Conservation (phyloP, 2,329 filamentous ascomycete genomes). For the Diaporthe longicolla region DNA sequence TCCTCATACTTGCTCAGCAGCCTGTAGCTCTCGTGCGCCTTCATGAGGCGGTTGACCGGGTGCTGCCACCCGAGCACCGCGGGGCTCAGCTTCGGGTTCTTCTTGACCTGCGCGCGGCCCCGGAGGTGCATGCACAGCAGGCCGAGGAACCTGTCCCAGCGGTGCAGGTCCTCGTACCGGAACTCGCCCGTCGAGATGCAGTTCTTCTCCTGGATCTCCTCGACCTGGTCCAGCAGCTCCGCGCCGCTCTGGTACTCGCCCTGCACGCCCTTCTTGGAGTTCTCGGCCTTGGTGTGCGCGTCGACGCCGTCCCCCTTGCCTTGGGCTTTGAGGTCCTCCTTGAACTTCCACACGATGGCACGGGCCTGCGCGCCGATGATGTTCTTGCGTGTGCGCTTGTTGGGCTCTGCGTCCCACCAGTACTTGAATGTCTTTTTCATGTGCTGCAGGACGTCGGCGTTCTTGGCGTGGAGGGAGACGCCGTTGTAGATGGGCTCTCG, state of each 20-base stretch:
- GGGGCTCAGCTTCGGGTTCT: slow-evolving; percentile 7
- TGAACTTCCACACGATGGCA: slow-evolving; percentile 16
- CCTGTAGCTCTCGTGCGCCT: slow-evolving; percentile 23
- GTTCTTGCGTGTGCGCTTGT: slow-evolving; percentile 21
- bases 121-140: slow-evolving; percentile 19
- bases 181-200: slow-evolving; percentile 23
- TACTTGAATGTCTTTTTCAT: slow-evolving; percentile 23
- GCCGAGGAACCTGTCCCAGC: slow-evolving; percentile 28
- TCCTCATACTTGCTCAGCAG: slow-evolving; percentile 27
- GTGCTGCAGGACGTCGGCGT: slow-evolving; percentile 20
- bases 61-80: slow-evolving; percentile 23
- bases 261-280: background rate
- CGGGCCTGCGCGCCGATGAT: slow-evolving; percentile 29
- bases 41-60: slow-evolving; percentile 9
- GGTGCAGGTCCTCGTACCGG: slow-evolving; percentile 31
- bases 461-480: slow-evolving; percentile 19
- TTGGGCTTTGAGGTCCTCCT: slow-evolving; percentile 17
- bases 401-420: slow-evolving; percentile 27
- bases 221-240: slow-evolving; percentile 16
- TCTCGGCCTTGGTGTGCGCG: slow-evolving; percentile 9
- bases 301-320: slow-evolving; percentile 16
- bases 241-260: slow-evolving; percentile 5
- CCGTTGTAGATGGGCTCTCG: slow-evolving; percentile 30
- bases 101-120: slow-evolving; percentile 18
- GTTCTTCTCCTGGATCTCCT: slow-evolving; percentile 26